These are phyloP conservation scores for Tephrocybe rancida DNA, from an alignment of 768 basidiomycete species.

Conservation along the genomic window DNA sequence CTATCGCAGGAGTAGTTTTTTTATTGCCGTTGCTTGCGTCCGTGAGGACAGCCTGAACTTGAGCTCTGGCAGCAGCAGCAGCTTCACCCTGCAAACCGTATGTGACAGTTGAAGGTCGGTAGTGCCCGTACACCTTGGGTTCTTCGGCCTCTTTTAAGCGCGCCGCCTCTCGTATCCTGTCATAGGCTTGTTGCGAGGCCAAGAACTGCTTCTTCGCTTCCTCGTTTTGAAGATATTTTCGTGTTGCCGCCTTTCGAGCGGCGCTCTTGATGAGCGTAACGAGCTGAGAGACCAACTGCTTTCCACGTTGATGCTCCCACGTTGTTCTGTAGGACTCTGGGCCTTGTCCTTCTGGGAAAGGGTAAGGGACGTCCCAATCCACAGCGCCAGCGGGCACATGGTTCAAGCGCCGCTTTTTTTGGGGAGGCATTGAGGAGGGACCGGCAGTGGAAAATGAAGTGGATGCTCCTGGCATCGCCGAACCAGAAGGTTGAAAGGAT, in stretches of 20 bases:
- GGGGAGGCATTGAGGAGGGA: conserved; percentile 21
- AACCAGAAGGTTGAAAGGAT: conserved; percentile 8
- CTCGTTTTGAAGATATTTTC: conserved; percentile 41
- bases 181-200: conserved; percentile 11
- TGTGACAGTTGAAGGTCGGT: conserved; percentile 32
- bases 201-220: conserved; percentile 12
- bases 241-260: conserved; percentile 60
- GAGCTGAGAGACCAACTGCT: conserved; percentile 63
- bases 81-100: conserved; percentile 28
- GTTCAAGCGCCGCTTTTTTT: conserved; percentile 66
- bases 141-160: neutral
- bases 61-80: conserved; percentile 9
- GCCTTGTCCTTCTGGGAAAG: conserved; percentile 72
- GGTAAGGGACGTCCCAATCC: conserved; percentile 86
- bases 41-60: conserved; percentile 24
- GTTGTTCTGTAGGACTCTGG: conserved; percentile 62
- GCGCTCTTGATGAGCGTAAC: conserved; percentile 62
- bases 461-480: neutral
- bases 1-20: neutral
- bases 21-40: conserved; percentile 24
- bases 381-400: conserved; percentile 77
- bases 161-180: neutral
- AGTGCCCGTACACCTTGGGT: conserved; percentile 29
- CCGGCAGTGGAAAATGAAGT: neutral
- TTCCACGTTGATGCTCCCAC: conserved; percentile 69